These are phyloP conservation scores for Hydrangea macrophylla DNA, from an alignment of 148 eudicot genomes.

Conservation along the genomic window DNA sequence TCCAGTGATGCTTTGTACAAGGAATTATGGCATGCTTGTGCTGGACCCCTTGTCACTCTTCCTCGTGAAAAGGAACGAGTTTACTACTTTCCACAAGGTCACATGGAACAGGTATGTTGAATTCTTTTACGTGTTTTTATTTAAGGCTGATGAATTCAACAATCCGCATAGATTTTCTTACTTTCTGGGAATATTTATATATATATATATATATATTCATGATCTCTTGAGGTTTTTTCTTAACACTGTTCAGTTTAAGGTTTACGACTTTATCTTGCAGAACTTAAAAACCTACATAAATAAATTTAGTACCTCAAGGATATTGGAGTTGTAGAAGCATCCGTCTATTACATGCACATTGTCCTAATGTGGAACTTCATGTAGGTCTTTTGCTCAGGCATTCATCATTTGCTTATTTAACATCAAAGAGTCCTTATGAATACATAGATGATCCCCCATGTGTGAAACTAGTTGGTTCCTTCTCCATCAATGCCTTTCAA, in stretches of 20 bases:
- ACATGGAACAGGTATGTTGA: slow-evolving; percentile 86
- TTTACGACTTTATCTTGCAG: no score
- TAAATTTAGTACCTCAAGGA: no score
- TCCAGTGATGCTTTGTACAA: slow-evolving; percentile 59
- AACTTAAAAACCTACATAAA: no score
- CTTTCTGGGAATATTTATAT: not conserved
- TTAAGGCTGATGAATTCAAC: not conserved
- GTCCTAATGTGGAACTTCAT: not conserved
- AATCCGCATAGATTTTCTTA: not conserved
- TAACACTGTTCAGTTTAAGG: no score
- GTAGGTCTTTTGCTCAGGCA: not conserved
- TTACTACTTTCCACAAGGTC: slow-evolving; percentile 96
- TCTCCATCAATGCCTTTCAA: no score
- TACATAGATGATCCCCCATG: no score
- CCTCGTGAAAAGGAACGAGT: slow-evolving; percentile 87
- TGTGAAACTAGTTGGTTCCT: not conserved
- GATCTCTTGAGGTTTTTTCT: no score
- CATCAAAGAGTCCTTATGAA: no score
- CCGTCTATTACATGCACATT: not conserved
- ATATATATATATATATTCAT: no score
- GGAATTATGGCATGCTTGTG: slow-evolving; percentile 98
- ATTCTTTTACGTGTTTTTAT: not conserved
- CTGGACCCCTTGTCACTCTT: slow-evolving; percentile 87
- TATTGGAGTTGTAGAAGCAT: no score
- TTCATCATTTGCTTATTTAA: not conserved